Conservation (phyloP, 805 yeast species). For the Naumovozyma baii region DNA sequence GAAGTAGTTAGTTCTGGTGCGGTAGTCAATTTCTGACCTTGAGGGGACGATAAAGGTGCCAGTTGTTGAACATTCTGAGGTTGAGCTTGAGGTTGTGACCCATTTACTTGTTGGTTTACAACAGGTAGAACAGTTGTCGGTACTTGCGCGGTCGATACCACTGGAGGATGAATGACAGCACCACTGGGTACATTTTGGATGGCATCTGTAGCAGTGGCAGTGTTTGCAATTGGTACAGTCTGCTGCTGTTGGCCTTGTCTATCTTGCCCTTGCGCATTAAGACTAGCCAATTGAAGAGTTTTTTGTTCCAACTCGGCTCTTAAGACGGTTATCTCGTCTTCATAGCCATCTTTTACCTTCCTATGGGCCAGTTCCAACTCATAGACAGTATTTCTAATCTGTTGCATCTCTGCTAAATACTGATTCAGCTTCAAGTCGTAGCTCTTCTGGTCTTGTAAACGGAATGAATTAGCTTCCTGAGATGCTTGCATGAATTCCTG, state of each 20-base stretch:
- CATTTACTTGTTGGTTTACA: too few relatives aligned
- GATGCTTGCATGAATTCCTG: slow-evolving; percentile 81
- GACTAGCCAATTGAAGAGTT: slow-evolving; percentile 44
- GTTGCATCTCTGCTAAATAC: slow-evolving; percentile 88
- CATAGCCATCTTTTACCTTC: slow-evolving; percentile 90
- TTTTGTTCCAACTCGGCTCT: slow-evolving; percentile 78
- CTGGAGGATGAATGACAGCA: slow-evolving; percentile 7
- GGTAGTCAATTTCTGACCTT: not conserved
- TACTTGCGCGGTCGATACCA: slow-evolving; percentile 8
- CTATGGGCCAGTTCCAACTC: slow-evolving; percentile 92
- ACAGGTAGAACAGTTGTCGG: not conserved
- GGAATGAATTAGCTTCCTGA: slow-evolving; percentile 74
- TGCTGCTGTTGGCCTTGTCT: slow-evolving; percentile 25
- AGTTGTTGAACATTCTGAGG: slow-evolving; percentile 4
- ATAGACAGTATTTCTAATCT: slow-evolving; percentile 85
- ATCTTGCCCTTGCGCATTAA: slow-evolving; percentile 23
- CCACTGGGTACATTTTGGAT: slow-evolving; percentile 2
- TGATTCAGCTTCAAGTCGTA: slow-evolving; percentile 82
- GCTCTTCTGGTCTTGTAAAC: slow-evolving; percentile 80
- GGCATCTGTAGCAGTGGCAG: slow-evolving; percentile 13
- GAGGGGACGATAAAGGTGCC: slow-evolving; percentile 3
- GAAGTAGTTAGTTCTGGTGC: not conserved
- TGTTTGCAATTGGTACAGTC: too few relatives aligned
- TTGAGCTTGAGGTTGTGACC: slow-evolving; percentile 10
- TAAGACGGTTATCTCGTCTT: slow-evolving; percentile 79